Evolutionary conservation across 2,329 filamentous ascomycete genomes (phyloP).

Genomic region (Fusarium protoensiforme): DNA sequence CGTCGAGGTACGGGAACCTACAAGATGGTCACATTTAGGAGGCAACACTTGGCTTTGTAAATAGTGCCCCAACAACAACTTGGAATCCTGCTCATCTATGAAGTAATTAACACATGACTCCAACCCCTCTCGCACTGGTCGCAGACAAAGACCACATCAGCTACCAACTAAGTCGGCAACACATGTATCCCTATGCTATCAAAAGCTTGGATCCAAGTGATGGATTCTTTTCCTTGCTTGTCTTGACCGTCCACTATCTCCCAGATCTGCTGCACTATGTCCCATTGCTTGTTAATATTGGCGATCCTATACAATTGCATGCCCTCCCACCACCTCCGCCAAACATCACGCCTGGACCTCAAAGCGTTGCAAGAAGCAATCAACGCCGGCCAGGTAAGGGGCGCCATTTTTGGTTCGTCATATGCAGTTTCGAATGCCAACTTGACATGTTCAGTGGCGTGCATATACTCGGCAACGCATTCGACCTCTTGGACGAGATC

Average conservation of each 20-base stretch:
- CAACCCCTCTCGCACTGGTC: neutral
- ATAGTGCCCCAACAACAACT: neutral
- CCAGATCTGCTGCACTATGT: conserved; percentile 6
- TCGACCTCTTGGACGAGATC: neutral
- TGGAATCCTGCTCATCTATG: neutral
- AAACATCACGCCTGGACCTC: neutral
- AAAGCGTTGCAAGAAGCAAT: neutral
- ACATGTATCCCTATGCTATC: neutral
- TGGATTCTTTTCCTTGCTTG: neutral
- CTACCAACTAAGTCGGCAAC: neutral
- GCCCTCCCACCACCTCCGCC: conserved; percentile 17
- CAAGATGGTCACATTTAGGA: neutral
- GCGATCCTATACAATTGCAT: conserved; percentile 11
- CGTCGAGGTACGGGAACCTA: neutral
- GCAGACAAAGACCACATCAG: neutral
- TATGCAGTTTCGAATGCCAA: neutral
- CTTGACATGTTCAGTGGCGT: neutral
- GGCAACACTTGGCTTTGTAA: neutral
- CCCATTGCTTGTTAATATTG: conserved; percentile 15
- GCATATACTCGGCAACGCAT: neutral
- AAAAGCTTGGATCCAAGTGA: neutral
- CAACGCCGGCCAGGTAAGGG: neutral
- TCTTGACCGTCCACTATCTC: neutral
- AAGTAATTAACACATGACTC: neutral
- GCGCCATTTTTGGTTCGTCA: neutral